These are phyloP conservation scores for Myxozyma sirexii DNA, from an alignment of 805 yeast genomes.

Conservation along the genomic window DNA sequence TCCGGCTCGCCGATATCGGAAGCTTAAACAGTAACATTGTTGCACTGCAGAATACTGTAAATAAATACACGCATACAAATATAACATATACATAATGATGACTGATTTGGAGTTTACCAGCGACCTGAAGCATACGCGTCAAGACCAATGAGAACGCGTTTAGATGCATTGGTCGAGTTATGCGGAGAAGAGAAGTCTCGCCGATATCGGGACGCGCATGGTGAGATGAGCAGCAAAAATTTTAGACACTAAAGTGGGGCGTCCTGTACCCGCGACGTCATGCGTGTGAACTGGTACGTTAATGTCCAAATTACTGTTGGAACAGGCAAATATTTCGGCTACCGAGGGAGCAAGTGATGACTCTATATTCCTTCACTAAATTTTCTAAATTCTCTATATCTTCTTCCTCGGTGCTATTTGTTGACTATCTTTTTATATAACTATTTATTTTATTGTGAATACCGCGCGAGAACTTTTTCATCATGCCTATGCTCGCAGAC, in stretches of 20 bases:
- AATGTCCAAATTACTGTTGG: background rate
- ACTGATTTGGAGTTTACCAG: no score
- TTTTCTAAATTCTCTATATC: background rate
- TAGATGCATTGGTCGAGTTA: background rate
- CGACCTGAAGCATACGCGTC: no score
- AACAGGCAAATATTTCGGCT: background rate
- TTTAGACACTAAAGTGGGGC: background rate
- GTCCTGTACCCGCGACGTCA: background rate
- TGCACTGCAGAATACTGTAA: background rate
- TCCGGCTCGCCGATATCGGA: slow-evolving; percentile 2
- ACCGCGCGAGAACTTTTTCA: background rate
- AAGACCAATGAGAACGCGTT: background rate
- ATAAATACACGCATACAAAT: no score
- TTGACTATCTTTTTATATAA: no score
- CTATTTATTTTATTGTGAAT: no score
- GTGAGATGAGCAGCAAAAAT: background rate
- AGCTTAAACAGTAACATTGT: background rate
- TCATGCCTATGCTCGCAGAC: slow-evolving; percentile 48
- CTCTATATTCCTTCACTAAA: background rate
- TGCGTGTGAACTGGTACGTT: no score
- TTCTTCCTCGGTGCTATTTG: background rate
- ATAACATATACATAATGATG: no score
- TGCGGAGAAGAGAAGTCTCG: background rate
- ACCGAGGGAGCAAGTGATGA: background rate
- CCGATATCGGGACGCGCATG: slow-evolving; percentile 1